Evolutionary conservation across 305 asterid species (phyloP).

Genomic region (Fraxinus platypoda): DNA sequence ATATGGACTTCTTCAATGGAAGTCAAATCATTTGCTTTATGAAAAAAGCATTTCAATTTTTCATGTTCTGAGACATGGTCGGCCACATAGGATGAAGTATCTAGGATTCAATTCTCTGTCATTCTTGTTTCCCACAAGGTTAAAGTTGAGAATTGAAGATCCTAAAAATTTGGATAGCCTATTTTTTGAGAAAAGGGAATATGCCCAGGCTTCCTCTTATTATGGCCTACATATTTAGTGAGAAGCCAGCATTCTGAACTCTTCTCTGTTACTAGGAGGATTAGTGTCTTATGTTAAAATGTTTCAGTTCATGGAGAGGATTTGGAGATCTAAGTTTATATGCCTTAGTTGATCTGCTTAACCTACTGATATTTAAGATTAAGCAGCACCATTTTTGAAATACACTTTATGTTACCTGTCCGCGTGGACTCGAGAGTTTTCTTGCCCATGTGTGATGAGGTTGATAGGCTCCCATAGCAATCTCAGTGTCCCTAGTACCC

Average conservation of each 20-base stretch:
- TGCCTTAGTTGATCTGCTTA: background rate
- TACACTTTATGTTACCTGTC: constrained; percentile 58
- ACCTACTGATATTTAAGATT: background rate
- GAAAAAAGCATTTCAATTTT: background rate
- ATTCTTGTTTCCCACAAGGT: background rate
- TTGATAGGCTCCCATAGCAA: constrained; percentile 98
- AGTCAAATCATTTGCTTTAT: background rate
- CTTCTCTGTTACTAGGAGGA: background rate
- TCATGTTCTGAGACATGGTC: background rate
- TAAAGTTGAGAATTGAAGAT: background rate
- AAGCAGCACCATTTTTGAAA: background rate
- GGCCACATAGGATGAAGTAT: background rate
- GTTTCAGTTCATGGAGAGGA: background rate
- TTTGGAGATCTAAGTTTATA: background rate
- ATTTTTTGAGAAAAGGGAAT: background rate
- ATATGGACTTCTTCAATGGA: background rate
- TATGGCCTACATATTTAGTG: background rate
- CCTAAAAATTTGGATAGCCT: background rate
- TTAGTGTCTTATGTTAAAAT: background rate
- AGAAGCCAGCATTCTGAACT: background rate
- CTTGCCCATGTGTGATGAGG: constrained; percentile 90
- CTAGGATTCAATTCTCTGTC: background rate
- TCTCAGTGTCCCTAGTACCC: constrained; percentile 91
- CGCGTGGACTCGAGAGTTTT: constrained; percentile 64
- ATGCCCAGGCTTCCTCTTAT: background rate